Base-by-base conservation (phyloP, 306 rosid species). In the Dryas octopetala region DNA sequence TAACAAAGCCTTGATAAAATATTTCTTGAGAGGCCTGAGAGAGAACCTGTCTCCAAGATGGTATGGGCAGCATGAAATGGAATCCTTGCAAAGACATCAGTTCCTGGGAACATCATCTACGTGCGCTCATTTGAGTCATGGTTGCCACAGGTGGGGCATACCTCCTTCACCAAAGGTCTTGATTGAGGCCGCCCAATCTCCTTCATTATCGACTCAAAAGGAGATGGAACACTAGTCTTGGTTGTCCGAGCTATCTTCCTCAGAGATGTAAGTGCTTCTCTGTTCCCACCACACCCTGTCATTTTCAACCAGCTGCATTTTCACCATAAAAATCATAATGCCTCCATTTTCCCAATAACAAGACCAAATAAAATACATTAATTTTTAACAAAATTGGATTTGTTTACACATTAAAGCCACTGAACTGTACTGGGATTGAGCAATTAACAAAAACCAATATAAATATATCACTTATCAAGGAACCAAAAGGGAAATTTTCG, bases 51-150 rank as follows among this genome's bases (percentile, higher is more conserved):
- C 85, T 91, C 98, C 89, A 89, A 79, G 71, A 91, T 80, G 68
- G 90, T 81, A 77, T 95, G 97, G 75, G 94, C 84, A 43, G 91
- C 96, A 86, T 94, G 96, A 80, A 94, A 91, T 14, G 98, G 97
- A 73, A 94, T 64, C 78, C 89, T 82, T 57, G 90, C 88, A 83
- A 91, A 91, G 80, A 91, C 58, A 85, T 91, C 93, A 55, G 89
- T 88, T 83, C 97, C 96, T 0, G 88, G 93, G 84, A 94, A 94
- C 84, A 85, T 83, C 95, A 88, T 87, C 98, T 96, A 89, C 0
- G 93, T 90, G 71, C 76, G 80, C 85, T 91, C 96, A 71, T 70
- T 71, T 45, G 89, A 80, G 74, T 91, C 93, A 80, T 94, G 98
- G 69, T 87, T 88, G 63, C 98, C 95, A 54, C 96, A 94, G 23